Percentiles rank a stretch among this genome's conserved stretches.
Conservation (phyloP, 2,329 filamentous ascomycete species). For the Curvularia sp. region DNA sequence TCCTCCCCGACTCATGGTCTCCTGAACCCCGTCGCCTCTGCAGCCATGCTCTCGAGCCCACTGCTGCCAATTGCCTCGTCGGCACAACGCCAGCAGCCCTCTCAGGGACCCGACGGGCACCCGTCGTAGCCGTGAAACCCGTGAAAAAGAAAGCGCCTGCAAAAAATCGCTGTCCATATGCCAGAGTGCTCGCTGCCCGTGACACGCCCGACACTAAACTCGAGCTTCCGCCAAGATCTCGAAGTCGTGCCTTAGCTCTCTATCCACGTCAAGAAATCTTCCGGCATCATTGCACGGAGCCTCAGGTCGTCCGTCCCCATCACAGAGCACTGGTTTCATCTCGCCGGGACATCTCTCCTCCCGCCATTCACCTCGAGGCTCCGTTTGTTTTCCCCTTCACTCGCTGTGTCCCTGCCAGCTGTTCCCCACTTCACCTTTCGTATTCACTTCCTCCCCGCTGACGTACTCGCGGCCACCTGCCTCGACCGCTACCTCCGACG, state of each 20-base stretch:
- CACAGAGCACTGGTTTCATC: conserved; percentile 36
- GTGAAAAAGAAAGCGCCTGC: conserved; percentile 1
- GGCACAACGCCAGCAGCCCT: neutral
- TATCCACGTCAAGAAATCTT: conserved; percentile 44
- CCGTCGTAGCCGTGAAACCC: neutral
- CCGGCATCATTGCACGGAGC: conserved; percentile 37
- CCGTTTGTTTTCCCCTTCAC: conserved; percentile 26
- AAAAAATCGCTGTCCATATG: neutral
- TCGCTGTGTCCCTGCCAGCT: conserved; percentile 28
- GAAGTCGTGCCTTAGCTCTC: conserved; percentile 35
- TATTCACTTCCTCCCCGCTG: conserved; percentile 36
- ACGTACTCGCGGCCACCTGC: conserved; percentile 29
- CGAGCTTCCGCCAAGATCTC: conserved; percentile 20
- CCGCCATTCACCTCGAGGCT: conserved; percentile 29
- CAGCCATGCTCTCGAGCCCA: neutral
- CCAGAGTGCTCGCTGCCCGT: conserved; percentile 1
- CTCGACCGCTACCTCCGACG: conserved; percentile 16
- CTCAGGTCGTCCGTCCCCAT: conserved; percentile 37
- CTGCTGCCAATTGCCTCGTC: conserved; percentile 1
- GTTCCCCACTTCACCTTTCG: conserved; percentile 23
- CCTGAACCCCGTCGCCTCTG: conserved; percentile 10
- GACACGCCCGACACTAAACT: conserved; percentile 18
- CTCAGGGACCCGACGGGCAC: neutral
- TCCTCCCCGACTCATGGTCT: conserved; percentile 12
- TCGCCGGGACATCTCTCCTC: conserved; percentile 24